phyloP scores from a whole-genome alignment of 2,329 filamentous ascomycete species.

The Eutypa lata region DNA sequence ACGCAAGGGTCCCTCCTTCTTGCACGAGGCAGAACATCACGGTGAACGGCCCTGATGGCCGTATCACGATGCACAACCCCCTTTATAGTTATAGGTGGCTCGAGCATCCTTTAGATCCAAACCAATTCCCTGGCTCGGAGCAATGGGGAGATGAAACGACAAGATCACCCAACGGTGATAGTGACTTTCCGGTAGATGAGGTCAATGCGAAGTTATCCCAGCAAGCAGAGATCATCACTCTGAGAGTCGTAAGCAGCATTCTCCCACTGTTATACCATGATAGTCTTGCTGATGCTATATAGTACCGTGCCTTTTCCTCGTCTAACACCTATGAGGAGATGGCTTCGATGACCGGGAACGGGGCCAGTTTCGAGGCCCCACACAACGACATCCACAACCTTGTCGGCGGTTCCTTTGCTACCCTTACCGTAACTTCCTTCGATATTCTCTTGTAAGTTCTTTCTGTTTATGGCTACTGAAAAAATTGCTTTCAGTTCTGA shows the following conservation, averaged over 20 bases:
- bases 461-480: neutral
- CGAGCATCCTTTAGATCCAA: slow-evolving; percentile 30
- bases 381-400: slow-evolving; percentile 41
- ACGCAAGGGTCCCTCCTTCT: slow-evolving; percentile 40
- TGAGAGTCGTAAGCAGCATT: slow-evolving; percentile 36
- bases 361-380: slow-evolving; percentile 41
- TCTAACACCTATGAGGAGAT: slow-evolving; percentile 36
- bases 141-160: slow-evolving; percentile 33
- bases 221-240: slow-evolving; percentile 31
- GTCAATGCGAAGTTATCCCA: slow-evolving; percentile 33
- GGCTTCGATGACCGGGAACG: slow-evolving; percentile 33
- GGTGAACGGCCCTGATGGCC: slow-evolving; percentile 39
- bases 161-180: slow-evolving; percentile 32
- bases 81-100: slow-evolving; percentile 51
- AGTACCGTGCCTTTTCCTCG: slow-evolving; percentile 42
- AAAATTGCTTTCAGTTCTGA: neutral
- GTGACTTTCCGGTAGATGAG: slow-evolving; percentile 35
- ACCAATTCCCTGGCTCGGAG: slow-evolving; percentile 32
- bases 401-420: slow-evolving; percentile 31
- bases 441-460: slow-evolving; percentile 45
- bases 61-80: slow-evolving; percentile 46
- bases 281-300: neutral
- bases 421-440: slow-evolving; percentile 39
- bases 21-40: slow-evolving; percentile 32
- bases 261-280: neutral